Percentiles rank a stretch among this genome's conserved stretches.
phyloP scores from a whole-genome alignment of 495 filamentous ascomycete genomes.

The Jackrogersella multiformis region DNA sequence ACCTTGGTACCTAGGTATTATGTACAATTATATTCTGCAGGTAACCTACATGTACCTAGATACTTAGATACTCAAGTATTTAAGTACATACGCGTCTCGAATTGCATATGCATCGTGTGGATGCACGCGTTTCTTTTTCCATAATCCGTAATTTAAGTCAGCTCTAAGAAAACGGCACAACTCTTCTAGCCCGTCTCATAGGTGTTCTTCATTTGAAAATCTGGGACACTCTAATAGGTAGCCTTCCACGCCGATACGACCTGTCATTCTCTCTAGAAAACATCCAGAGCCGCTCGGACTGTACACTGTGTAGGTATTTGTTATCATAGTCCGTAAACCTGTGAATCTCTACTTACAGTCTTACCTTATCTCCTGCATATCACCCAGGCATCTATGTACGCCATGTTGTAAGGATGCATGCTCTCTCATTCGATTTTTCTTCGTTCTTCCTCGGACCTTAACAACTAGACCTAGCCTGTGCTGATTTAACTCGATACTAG shows the following conservation, averaged over 20 bases:
- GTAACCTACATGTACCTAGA: no score
- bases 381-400: no score
- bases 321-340: neutral
- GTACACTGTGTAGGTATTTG: conserved; percentile 5
- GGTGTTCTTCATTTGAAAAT: neutral
- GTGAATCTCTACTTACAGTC: conserved; percentile 7
- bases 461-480: neutral
- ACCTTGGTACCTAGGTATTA: neutral
- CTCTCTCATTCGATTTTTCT: no score
- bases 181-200: neutral
- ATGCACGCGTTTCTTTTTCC: conserved; percentile 1
- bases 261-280: conserved; percentile 9
- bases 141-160: neutral
- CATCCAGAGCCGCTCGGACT: neutral
- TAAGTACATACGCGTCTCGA: neutral
- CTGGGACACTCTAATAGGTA: neutral
- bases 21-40: no score
- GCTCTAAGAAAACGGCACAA: neutral
- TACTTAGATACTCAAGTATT: neutral
- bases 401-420: no score
- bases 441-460: neutral
- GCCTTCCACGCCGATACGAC: conserved; percentile 4
- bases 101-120: neutral
- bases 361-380: no score
- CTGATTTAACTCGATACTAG: neutral